These are phyloP conservation scores for Sporobolus alterniflorus DNA, from an alignment of 202 grass and related monocot species.

Conservation along the genomic window DNA sequence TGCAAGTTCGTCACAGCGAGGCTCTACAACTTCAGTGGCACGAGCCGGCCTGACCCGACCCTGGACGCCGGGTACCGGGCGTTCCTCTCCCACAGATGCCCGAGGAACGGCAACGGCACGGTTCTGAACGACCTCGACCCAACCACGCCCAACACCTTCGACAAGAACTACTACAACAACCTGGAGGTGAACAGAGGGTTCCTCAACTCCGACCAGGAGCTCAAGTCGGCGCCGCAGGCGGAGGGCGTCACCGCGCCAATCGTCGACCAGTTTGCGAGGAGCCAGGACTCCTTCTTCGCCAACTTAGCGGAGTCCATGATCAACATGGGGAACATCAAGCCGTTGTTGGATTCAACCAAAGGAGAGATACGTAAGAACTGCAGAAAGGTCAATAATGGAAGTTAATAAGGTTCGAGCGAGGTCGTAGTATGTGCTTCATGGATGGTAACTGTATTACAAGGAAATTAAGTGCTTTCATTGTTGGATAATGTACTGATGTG, in stretches of 20 bases:
- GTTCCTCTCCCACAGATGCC: conserved; percentile 51
- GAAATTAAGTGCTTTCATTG: too few species aligned
- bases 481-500: too few species aligned
- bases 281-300: conserved; percentile 58
- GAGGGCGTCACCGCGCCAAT: conserved; percentile 32
- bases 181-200: conserved; percentile 49
- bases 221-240: conserved; percentile 43
- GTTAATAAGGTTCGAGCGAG: too few species aligned
- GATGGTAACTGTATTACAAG: too few species aligned
- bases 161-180: conserved; percentile 76
- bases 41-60: conserved; percentile 41
- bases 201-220: conserved; percentile 72
- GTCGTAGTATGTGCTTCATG: too few species aligned
- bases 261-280: conserved; percentile 44
- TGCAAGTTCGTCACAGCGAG: conserved; percentile 40
- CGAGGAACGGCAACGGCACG: background rate
- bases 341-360: conserved; percentile 10
- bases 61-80: conserved; percentile 24
- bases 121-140: conserved; percentile 62
- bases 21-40: conserved; percentile 61
- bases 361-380: conserved; percentile 58
- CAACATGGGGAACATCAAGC: conserved; percentile 65
- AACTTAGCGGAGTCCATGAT: conserved; percentile 64
- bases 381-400: conserved; percentile 40
- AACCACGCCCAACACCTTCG: conserved; percentile 48